Conservation (phyloP, 306 rosid species). For the Chamaecrista fasciculata region DNA sequence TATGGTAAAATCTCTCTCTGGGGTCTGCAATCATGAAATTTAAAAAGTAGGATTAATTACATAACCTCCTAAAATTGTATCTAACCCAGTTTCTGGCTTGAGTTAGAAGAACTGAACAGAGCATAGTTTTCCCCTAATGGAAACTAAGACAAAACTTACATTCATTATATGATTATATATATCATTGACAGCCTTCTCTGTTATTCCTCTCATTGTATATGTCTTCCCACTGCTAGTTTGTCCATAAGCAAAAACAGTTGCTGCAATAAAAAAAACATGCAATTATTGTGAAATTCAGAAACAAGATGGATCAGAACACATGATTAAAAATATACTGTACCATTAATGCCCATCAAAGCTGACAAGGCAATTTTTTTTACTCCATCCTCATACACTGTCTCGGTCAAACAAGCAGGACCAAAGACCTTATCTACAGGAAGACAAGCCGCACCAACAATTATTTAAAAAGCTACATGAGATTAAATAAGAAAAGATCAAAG, state of each 20-base stretch:
- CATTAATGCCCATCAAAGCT: slow-evolving; percentile 91
- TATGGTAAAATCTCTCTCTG: slow-evolving; percentile 81
- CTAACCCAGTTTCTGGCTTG: neutral
- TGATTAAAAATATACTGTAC: slow-evolving; percentile 40
- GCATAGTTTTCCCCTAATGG: neutral
- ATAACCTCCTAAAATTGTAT: neutral
- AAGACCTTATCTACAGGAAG: slow-evolving; percentile 82
- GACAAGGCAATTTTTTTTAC: slow-evolving; percentile 93
- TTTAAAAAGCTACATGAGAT: neutral
- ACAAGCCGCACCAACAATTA: slow-evolving; percentile 20
- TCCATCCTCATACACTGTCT: slow-evolving; percentile 91
- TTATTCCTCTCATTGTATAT: slow-evolving; percentile 96
- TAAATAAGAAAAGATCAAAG: neutral
- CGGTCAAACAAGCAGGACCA: slow-evolving; percentile 67
- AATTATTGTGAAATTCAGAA: slow-evolving; percentile 2
- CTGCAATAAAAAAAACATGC: slow-evolving; percentile 45
- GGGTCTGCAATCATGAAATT: slow-evolving; percentile 55
- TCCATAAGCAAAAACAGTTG: slow-evolving; percentile 96
- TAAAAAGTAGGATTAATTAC: slow-evolving; percentile 16
- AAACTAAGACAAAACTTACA: slow-evolving; percentile 44
- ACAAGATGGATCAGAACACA: neutral
- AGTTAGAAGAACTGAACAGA: slow-evolving; percentile 15
- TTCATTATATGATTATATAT: slow-evolving; percentile 81
- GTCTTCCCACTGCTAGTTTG: slow-evolving; percentile 99
- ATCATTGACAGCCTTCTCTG: slow-evolving; percentile 96